phyloP scores from a whole-genome alignment of 805 yeast genomes.

The Trichomonascus vanleenenianus region DNA sequence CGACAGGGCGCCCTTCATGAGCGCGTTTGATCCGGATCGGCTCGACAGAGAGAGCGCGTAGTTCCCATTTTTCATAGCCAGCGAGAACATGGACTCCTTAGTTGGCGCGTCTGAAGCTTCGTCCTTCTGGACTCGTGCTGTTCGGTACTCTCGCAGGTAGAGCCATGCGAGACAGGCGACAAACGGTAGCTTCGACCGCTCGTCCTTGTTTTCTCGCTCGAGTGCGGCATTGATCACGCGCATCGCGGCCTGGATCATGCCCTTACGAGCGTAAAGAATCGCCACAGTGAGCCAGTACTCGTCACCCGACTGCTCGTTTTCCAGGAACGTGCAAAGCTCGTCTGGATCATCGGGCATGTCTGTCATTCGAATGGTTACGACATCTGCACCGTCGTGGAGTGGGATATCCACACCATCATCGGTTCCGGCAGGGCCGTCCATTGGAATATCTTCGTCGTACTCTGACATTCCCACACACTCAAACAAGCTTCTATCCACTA shows the following conservation, averaged over 20 bases:
- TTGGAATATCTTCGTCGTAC: background rate
- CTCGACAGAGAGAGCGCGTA: conserved; percentile 37
- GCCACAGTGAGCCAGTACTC: conserved; percentile 84
- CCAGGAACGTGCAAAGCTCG: conserved; percentile 69
- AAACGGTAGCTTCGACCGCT: conserved; percentile 43
- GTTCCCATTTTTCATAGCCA: conserved; percentile 40
- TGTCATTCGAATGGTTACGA: conserved; percentile 67
- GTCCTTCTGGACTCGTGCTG: conserved; percentile 20
- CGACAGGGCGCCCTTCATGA: conserved; percentile 62
- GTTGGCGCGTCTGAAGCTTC: conserved; percentile 11
- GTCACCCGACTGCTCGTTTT: conserved; percentile 67
- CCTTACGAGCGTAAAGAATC: conserved; percentile 63
- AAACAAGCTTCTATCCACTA: no score
- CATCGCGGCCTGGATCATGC: conserved; percentile 51
- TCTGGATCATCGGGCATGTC: conserved; percentile 88
- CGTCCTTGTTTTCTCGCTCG: conserved; percentile 22
- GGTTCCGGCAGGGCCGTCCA: conserved; percentile 3
- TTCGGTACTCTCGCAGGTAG: conserved; percentile 28
- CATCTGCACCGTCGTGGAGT: conserved; percentile 80
- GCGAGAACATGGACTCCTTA: conserved; percentile 28
- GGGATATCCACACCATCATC: conserved; percentile 56
- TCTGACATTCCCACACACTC: background rate
- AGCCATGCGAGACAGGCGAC: conserved; percentile 71
- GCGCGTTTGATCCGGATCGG: conserved; percentile 39
- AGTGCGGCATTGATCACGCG: conserved; percentile 58